Base-by-base conservation (phyloP, 441 rosid genomes). In the Gossypium schwendimanii region DNA sequence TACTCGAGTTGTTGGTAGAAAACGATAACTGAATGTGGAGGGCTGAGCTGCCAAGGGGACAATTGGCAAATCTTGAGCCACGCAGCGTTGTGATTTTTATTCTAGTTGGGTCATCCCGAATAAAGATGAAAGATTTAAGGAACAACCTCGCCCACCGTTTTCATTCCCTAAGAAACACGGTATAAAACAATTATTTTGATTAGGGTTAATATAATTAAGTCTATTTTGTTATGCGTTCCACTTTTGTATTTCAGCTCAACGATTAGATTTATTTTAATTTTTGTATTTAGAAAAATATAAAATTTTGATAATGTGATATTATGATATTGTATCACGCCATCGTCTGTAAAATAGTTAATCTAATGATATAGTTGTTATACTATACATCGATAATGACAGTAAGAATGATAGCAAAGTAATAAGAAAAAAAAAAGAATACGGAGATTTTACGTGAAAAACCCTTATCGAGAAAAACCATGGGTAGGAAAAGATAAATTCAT, bases 31-130 rank as follows among this genome's bases (percentile, higher is more conserved):
- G 59, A 54, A 41, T 10, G 54, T n/a, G 45, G 65, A 33, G 20
- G 54, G 54, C 7, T 49, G 18, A 12, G 54, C 7, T 12, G 17
- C 54, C 47, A 10, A 23, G 36, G 36, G 60, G 60, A 21, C 69
- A 64, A 44, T 64, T 64, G 69, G 54, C 69, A 63, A 41, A 63
- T 20, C 50, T 18, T 44, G 69, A 64, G 53, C 54, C 69, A 64
- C 12, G 69, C 54, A 64, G 17, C 12, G 4, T 44, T 0, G 23
- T 1, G 50, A 18, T 63, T 39, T 39, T 63, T 10, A 6, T 36
- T 62, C 18, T 60, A 20, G 59, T 54, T 54, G 21, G 26, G 47
- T 2, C 58, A 7, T 9, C 39, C 45, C 18, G 31, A 63, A 10
- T 2, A 54, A 41, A 41, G 47, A 41, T 9, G 11, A 41, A 41